Base-by-base conservation (phyloP, 345 rosid genomes). In the Dipteronia dyeriana region DNA sequence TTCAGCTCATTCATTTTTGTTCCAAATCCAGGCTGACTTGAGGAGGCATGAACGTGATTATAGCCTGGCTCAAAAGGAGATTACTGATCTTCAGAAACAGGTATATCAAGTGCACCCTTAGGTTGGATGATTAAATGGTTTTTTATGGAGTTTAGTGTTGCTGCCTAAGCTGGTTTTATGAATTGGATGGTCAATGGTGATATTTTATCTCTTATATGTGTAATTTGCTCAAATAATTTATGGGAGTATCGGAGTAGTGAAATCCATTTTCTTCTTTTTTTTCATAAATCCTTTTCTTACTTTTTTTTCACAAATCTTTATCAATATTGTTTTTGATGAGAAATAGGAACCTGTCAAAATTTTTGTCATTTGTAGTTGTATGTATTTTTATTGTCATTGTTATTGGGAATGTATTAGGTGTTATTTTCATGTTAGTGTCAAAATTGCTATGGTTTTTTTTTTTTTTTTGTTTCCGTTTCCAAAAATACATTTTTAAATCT, bases 31-130 rank as follows among this genome's bases (percentile, higher is more conserved):
- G 99, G 91, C 82, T 76, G 95, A 90, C 80, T 81, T 90, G 82
- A 92, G 88, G 91, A 90, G 91, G 87, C 89, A 77, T 71, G 99
- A 93, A 75, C 93, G 97, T 63, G 98, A 91, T 54, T 80, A 83
- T 69, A 73, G 19, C 83, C 82, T 87, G 69, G 91, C 90, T 61
- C 95, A 92, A 74, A 90, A 92, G 78, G 99, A 92, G 81, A 88
- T 93, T 84, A 81, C 76, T 79, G 99, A 93, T 84, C 92, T 95
- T 77, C 91, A 92, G 84, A 89, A 86, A 69, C 97, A 95, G 94
- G 99, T 92, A 76, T 45, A 65, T n/a, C 39, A 71, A 63, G 53
- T 49, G 63, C 39, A n/a, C 31, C 51, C 31, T 7, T 19, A 20
- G 12, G 23, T 53, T 66, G 70, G 43, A 47, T 49, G 41, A 47